Base-by-base conservation (phyloP, 2,329 filamentous ascomycete species). In the Neurospora crassa region DNA sequence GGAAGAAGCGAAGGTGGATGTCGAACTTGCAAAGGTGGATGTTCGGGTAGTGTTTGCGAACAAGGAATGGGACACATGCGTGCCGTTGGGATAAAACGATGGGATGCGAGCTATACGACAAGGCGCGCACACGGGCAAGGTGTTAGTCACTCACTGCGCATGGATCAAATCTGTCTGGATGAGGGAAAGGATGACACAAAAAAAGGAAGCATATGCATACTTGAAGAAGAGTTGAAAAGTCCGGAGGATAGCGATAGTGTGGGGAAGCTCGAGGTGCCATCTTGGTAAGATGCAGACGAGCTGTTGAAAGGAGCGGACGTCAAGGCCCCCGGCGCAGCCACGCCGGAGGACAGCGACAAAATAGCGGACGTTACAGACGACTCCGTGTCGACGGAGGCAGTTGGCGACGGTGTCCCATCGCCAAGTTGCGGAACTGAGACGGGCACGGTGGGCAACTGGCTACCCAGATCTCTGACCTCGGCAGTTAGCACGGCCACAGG, bases 401-500 rank as follows among this genome's bases (percentile, higher is more conserved):
- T 73, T 69, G 74, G 40, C 70, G 74, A 75, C 67, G 75, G 72
- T 70, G 74, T 59, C 72, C 70, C 74, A 74, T 77, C 74, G 73
- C 53, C 74, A 63, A 71, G 45, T 18, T 70, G n/a, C 37, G 63
- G 40, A 69, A 40, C 71, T 63, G 72, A 41, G 71, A 72, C 71
- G 71, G 74, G 72, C 72, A 74, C 71, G 74, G 70, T 76, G 74
- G 76, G 74, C 75, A 75, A 70, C 68, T 45, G 42, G 72, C 72
- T 71, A 67, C 70, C 71, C 67, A 74, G 45, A n/a, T 43, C 70
- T 34, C 72, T 68, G 34, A 68, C 68, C 16, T 71, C 76, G 73
- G 81, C 75, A 71, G 82, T 82, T 70, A 80, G 77, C 74, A 79
- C 81, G 47, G 81, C 80, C 70, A 76, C 76, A 68, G 79, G 74